Evolutionary conservation across 768 basidiomycete species (phyloP), one percentile per base, ranked within the genome.

Genomic region (Cyathus striatus): DNA sequence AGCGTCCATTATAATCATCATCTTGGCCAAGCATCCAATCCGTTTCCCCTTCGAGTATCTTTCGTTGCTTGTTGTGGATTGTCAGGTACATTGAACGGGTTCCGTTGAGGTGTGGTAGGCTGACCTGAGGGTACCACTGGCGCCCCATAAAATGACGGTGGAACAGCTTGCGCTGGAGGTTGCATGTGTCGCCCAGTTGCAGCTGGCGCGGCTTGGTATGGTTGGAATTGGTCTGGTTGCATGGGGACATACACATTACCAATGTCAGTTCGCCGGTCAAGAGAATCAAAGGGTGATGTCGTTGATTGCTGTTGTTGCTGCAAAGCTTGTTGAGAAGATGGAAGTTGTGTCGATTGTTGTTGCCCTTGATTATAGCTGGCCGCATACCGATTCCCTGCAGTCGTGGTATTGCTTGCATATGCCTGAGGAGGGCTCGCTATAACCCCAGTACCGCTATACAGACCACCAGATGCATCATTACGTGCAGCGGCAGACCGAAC

Each of bases 351-450:
- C 41, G 64, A 70, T 43, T 50, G 54, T 30, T 61, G 66, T 49
- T 65, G 70, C 17, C 58, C 60, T 50, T 74, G 73, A 9, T 72
- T 59, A 47, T 79, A 87, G 34, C 76, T 72, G 18, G 75, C 60
- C 3, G 78, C 64, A 59, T 79, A 88, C 12, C 86, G 79, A 53
- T 74, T 76, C 6, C 75, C 76, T n/a, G 74, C 57, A 14, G 77
- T 65, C 21, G 78, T 69, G 26, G 74, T 47, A 47, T 65, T 69
- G 45, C 75, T 68, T 12, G 78, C 55, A 55, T 89, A 90, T 7
- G 81, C 75, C 58, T 88, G 86, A 13, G 86, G 81, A 6, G 89
- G 89, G 49, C 82, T 84, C 5, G 88, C 70, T 46, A 89, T 83
- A 48, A 79, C 74, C 43, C 68, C 73, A 0, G 71, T 53, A 1